Evolutionary conservation across 176 grass and related monocot species (phyloP).

Genomic region (Neostapfia colusana): DNA sequence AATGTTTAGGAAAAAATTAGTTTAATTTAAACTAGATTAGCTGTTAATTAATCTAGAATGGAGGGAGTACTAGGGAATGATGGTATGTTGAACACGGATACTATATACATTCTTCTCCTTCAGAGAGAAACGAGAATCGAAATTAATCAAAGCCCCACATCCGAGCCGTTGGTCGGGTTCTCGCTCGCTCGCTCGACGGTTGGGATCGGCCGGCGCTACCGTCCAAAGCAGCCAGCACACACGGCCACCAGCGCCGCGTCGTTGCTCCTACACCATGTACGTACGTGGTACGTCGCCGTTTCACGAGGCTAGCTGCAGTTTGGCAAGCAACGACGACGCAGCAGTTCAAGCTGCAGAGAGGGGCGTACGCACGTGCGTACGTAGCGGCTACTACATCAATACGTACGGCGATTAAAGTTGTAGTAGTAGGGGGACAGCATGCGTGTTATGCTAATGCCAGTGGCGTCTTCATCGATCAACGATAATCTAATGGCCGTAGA

Average conservation of each 20-base stretch:
- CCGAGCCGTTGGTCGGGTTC: background rate
- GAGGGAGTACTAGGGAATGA: too few species aligned
- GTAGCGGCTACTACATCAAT: too few species aligned
- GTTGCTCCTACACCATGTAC: background rate
- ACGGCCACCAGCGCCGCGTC: background rate
- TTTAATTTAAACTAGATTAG: too few species aligned
- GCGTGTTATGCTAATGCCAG: background rate
- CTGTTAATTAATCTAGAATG: too few species aligned
- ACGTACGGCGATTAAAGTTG: background rate
- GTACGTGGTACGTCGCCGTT: too few species aligned
- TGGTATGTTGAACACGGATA: too few species aligned
- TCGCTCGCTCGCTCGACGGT: background rate
- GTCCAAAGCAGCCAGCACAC: background rate
- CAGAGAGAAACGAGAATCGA: too few species aligned
- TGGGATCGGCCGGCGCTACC: background rate
- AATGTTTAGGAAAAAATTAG: too few species aligned
- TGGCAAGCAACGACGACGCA: background rate
- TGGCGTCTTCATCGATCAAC: background rate
- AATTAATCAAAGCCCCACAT: too few species aligned
- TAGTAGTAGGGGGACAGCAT: constrained; percentile 25
- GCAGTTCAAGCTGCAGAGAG: background rate
- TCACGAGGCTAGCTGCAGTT: background rate
- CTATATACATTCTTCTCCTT: too few species aligned
- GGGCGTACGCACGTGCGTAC: too few species aligned
- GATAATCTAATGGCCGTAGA: background rate